Conservation (phyloP, 495 filamentous ascomycete genomes). For the Neurospora sp. region DNA sequence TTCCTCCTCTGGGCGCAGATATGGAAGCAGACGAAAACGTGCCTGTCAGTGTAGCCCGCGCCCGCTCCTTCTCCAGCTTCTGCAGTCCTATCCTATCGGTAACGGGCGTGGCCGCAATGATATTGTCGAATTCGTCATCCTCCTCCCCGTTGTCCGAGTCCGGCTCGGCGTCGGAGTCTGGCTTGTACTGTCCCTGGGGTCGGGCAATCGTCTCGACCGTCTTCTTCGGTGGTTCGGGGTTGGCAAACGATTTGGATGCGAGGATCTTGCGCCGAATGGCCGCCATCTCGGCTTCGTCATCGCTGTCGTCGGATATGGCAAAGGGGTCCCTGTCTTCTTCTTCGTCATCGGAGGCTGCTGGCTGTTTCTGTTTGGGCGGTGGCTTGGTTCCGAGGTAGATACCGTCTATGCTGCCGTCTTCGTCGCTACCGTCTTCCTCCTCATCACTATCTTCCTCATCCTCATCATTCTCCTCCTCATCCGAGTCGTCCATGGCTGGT, state of each 20-base stretch:
- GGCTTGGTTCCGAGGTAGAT: constrained; percentile 49
- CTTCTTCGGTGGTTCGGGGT: constrained; percentile 40
- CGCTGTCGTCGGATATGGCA: constrained; percentile 62
- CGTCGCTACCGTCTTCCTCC: constrained; percentile 14
- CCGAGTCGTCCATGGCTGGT: constrained; percentile 37
- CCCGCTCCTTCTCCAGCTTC: constrained; percentile 36
- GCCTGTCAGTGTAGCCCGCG: constrained; percentile 17
- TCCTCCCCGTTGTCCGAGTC: constrained; percentile 62
- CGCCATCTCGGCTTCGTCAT: constrained; percentile 84
- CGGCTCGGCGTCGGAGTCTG: constrained; percentile 64
- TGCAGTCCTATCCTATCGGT: constrained; percentile 65
- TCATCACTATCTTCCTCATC: constrained; percentile 34
- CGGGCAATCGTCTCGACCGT: constrained; percentile 49
- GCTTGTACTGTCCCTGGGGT: constrained; percentile 35
- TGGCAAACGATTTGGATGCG: constrained; percentile 74
- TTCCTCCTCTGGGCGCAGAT: constrained; percentile 18
- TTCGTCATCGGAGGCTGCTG: not conserved
- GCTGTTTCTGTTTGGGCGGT: constrained; percentile 17
- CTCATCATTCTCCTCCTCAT: constrained; percentile 42
- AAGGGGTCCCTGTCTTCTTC: constrained; percentile 49
- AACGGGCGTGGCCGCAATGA: constrained; percentile 78
- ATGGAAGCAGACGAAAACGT: constrained; percentile 20
- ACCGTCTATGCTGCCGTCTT: constrained; percentile 32
- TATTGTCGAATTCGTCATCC: constrained; percentile 63
- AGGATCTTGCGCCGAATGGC: constrained; percentile 77